Percentiles rank a stretch among this genome's conserved stretches.
Evolutionary conservation across 805 yeast species (phyloP).

Genomic region (Phaffomyces opuntiae): DNA sequence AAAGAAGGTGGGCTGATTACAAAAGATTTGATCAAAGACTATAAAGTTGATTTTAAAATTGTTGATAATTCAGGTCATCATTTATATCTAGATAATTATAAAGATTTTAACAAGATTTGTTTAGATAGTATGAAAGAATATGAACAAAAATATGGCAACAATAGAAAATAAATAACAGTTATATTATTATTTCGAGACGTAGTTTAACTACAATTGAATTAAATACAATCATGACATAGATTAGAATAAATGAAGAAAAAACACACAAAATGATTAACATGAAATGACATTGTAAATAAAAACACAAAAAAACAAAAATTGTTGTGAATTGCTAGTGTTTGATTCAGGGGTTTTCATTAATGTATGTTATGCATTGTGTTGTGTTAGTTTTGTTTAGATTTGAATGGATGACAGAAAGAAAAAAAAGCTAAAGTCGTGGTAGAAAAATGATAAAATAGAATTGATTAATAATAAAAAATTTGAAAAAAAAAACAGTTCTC

Average conservation of each 20-base stretch:
- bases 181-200: no score
- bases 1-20: conserved; percentile 32
- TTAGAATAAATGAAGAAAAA: neutral
- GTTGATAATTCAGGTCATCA: conserved; percentile 69
- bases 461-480: no score
- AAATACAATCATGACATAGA: neutral
- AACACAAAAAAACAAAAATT: neutral
- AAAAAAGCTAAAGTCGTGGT: no score
- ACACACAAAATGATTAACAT: neutral
- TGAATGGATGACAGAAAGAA: no score
- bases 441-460: neutral
- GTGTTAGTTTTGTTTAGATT: no score
- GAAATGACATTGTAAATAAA: neutral
- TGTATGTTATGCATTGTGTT: no score
- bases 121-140: conserved; percentile 41
- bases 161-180: no score
- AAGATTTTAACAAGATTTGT: conserved; percentile 45
- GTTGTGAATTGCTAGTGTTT: no score
- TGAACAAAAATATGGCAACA: conserved; percentile 2
- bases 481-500: neutral
- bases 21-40: conserved; percentile 20
- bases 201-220: neutral
- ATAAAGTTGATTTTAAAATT: conserved; percentile 29
- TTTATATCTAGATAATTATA: conserved; percentile 61
- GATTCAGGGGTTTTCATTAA: no score